These are phyloP conservation scores for Calonectria multiphialidica DNA, from an alignment of 2,329 filamentous ascomycete species.

Conservation along the genomic window DNA sequence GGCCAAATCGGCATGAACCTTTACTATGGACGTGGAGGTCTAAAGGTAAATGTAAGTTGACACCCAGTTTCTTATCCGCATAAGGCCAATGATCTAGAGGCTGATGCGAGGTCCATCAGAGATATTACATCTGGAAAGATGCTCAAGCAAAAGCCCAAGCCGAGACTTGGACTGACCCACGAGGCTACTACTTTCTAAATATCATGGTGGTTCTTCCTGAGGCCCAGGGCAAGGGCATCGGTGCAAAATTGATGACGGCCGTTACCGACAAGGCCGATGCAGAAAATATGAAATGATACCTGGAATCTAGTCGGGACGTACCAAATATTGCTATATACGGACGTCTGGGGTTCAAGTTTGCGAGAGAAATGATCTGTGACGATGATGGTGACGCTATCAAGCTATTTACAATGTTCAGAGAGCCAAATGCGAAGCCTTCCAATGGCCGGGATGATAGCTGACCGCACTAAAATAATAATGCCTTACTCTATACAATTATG, in stretches of 20 bases:
- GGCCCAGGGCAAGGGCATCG: constrained; percentile 75
- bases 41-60: constrained; percentile 66
- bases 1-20: constrained; percentile 76
- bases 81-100: background rate
- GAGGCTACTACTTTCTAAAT: constrained; percentile 82
- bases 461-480: background rate
- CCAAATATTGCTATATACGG: constrained; percentile 81
- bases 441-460: background rate
- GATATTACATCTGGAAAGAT: constrained; percentile 81
- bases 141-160: constrained; percentile 72
- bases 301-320: constrained; percentile 76
- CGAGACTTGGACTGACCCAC: constrained; percentile 72
- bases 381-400: constrained; percentile 69
- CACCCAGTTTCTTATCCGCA: too few relatives aligned
- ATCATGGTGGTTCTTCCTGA: constrained; percentile 77
- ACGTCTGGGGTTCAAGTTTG: constrained; percentile 75
- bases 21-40: constrained; percentile 75
- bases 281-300: constrained; percentile 74
- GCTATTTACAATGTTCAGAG: constrained; percentile 62
- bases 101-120: constrained; percentile 45
- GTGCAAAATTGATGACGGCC: constrained; percentile 71
- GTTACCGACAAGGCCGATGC: constrained; percentile 74
- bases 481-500: background rate
- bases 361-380: constrained; percentile 74
- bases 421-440: constrained; percentile 48